Evolutionary conservation across 139 green algal species (phyloP), one percentile per base, ranked within the genome.

Genomic region (Limnomonas spitsbergensis): DNA sequence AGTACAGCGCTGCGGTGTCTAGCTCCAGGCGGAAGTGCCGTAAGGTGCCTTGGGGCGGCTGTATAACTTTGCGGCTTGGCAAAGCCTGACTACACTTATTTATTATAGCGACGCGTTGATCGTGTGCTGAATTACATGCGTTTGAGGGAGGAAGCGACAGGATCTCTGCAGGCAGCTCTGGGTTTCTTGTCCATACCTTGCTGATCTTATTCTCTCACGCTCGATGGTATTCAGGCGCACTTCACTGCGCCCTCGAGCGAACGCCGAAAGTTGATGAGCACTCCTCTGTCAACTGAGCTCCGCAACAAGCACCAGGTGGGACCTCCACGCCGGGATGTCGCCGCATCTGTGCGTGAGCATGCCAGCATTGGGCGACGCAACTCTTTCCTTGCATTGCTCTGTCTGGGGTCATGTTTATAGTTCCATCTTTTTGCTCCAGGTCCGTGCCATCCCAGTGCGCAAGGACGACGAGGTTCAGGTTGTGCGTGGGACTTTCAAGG

Each of bases 401-500:
- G n/a, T n/a, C n/a, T n/a, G n/a, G n/a, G n/a, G n/a, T n/a, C n/a
- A n/a, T n/a, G n/a, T n/a, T n/a, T n/a, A n/a, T n/a, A n/a, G n/a
- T n/a, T n/a, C n/a, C n/a, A n/a, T n/a, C n/a, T n/a, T n/a, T n/a
- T n/a, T n/a, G n/a, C 47, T 78, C 67, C 89, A 98, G 93, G 96
- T 98, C 26, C 88, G 91, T 40, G 87, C 92, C 39, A 86, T 99
- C 27, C 96, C 96, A 31, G 93, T 99, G 76, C 90, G 96, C 70
- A 99, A 99, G 88, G 96, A 99, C 78, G 96, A 99, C 75, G 96
- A 99, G 91, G 96, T 99, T 61, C 89, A 90, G 61, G 92, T 99
- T 31, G 93, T 97, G 4, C 86, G 96, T 38, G 96, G 96, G 76
- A 97, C 90, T 47, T 99, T 93, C 93, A 99, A 99, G 93, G 91